A percentile compares a stretch with the other conserved stretches of the same genome.
These are phyloP conservation scores for Aspergillus panamensis DNA, from an alignment of 495 filamentous ascomycete species.

Conservation along the genomic window DNA sequence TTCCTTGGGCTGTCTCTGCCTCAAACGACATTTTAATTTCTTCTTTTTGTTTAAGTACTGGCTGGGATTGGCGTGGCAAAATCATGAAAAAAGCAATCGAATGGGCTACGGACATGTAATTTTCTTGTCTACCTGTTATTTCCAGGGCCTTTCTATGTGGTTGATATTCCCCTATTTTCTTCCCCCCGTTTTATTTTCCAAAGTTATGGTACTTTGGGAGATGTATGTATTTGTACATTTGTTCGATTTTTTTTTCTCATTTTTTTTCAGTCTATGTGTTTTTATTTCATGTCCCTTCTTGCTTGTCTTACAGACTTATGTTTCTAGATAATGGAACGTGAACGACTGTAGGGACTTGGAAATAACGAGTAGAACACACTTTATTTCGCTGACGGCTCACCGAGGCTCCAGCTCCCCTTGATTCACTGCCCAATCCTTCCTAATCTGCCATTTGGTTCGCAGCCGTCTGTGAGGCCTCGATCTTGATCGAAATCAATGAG, in stretches of 20 bases:
- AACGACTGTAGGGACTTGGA: slow-evolving; percentile 13
- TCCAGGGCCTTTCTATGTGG: slow-evolving; percentile 18
- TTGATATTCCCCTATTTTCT: slow-evolving; percentile 11
- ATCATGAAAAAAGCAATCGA: slow-evolving; percentile 6
- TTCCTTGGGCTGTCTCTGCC: not conserved
- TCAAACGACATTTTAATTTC: not conserved
- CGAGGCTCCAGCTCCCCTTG: no score
- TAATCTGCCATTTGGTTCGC: no score
- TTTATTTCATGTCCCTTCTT: slow-evolving; percentile 20
- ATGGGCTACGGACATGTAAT: slow-evolving; percentile 13
- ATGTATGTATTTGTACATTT: slow-evolving; percentile 47
- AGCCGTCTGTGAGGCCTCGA: no score
- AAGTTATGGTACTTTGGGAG: slow-evolving; percentile 28
- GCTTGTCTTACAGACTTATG: slow-evolving; percentile 27
- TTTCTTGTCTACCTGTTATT: slow-evolving; percentile 13
- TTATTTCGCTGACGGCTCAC: no score
- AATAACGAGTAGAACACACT: not conserved
- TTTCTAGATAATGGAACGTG: slow-evolving; percentile 36
- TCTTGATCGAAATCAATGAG: not conserved
- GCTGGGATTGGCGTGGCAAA: slow-evolving; percentile 16
- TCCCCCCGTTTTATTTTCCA: slow-evolving; percentile 28
- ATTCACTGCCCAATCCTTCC: no score
- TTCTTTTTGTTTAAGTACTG: slow-evolving; percentile 1
- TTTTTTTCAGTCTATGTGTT: slow-evolving; percentile 24
- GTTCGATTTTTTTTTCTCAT: slow-evolving; percentile 24